A percentile compares a stretch with the other conserved stretches of the same genome.
Conservation (phyloP, 2,329 filamentous ascomycete genomes). For the Polytolypa hystricis region DNA sequence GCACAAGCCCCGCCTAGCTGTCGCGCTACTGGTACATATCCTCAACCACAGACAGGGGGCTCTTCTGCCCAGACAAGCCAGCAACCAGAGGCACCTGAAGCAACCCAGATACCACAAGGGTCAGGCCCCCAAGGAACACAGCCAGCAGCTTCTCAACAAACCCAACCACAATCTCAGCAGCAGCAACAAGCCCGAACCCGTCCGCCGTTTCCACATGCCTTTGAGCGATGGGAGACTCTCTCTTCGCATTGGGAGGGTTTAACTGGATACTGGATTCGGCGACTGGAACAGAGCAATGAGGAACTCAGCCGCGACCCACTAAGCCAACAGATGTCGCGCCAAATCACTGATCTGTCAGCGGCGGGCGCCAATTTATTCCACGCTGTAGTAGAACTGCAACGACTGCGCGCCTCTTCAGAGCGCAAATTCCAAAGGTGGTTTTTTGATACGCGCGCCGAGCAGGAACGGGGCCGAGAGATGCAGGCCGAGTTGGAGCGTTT, state of each 20-base stretch:
- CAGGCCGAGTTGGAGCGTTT: constrained; percentile 68
- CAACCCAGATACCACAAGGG: constrained; percentile 1
- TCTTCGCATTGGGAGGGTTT: constrained; percentile 98
- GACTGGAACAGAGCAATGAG: constrained; percentile 79
- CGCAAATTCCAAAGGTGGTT: constrained; percentile 99
- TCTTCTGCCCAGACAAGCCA: constrained; percentile 3
- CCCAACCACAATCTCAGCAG: constrained; percentile 6
- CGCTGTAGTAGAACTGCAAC: constrained; percentile 89
- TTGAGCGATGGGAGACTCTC: constrained; percentile 92
- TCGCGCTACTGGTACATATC: constrained; percentile 2
- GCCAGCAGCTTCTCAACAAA: constrained; percentile 3
- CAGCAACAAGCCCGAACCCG: constrained; percentile 21
- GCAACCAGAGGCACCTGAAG: constrained; percentile 4
- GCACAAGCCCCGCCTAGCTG: constrained; percentile 1
- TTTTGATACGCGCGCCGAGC: constrained; percentile 81
- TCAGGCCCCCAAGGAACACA: not conserved
- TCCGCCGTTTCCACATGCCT: constrained; percentile 85
- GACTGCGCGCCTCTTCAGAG: constrained; percentile 86
- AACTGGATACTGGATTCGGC: constrained; percentile 93
- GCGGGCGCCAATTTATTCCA: constrained; percentile 96
- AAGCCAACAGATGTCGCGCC: constrained; percentile 77
- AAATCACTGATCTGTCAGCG: constrained; percentile 94
- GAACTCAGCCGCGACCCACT: constrained; percentile 74
- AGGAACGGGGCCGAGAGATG: constrained; percentile 73
- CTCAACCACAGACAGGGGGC: constrained; percentile 2